phyloP scores from a whole-genome alignment of 768 basidiomycete species.

The Hericium coralloides region DNA sequence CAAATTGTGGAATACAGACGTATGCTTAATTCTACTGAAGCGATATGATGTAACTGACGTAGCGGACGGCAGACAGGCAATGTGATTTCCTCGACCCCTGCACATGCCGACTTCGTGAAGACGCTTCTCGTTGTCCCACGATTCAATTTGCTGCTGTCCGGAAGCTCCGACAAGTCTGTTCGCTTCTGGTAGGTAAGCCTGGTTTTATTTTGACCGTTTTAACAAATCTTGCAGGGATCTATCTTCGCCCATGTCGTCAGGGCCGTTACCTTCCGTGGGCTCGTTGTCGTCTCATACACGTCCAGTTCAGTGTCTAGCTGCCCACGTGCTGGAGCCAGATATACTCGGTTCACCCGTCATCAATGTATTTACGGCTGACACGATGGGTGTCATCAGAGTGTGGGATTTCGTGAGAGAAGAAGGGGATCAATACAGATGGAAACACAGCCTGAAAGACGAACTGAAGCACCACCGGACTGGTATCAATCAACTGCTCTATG shows the following conservation, averaged over 20 bases:
- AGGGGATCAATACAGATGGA: constrained; percentile 38
- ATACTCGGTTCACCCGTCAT: constrained; percentile 33
- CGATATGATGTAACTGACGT: neutral
- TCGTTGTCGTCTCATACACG: constrained; percentile 80
- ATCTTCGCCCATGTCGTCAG: constrained; percentile 31
- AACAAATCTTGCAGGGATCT: constrained; percentile 45
- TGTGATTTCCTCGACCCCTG: constrained; percentile 61
- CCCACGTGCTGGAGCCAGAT: constrained; percentile 21
- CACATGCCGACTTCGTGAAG: constrained; percentile 91
- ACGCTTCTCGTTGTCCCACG: constrained; percentile 62
- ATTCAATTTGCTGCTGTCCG: constrained; percentile 65
- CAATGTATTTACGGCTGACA: constrained; percentile 78
- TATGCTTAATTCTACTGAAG: constrained; percentile 24
- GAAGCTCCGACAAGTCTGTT: constrained; percentile 83
- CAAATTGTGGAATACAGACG: constrained; percentile 76
- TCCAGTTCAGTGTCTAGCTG: constrained; percentile 75
- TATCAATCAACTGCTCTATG: constrained; percentile 63
- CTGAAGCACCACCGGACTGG: constrained; percentile 72
- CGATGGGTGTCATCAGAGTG: constrained; percentile 80
- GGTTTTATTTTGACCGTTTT: no score
- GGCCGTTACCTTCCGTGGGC: constrained; percentile 44
- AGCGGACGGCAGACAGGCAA: constrained; percentile 47
- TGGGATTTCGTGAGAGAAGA: constrained; percentile 56
- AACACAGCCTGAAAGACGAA: constrained; percentile 42
- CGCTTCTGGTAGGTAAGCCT: constrained; percentile 66